Evolutionary conservation across 2,329 filamentous ascomycete species (phyloP), one percentile per base, ranked within the genome.

Genomic region (Trichoderma koningiopsis): DNA sequence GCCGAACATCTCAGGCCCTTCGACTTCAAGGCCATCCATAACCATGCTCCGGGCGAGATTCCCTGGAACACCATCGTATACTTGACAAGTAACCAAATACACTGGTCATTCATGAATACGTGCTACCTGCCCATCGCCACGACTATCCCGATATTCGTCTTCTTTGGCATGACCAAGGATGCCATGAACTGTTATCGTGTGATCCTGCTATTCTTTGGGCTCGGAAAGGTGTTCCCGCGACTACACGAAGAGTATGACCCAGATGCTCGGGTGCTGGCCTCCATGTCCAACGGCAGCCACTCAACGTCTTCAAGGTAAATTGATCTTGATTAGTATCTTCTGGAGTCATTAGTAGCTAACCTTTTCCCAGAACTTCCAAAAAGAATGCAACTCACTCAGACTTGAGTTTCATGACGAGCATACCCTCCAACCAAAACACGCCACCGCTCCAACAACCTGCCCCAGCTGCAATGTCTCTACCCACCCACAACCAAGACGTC

Each of bases 111-210:
- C 60, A 72, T 86, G 72, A 85, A 86, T 72, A 80, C 81, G 69
- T 80, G 79, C 65, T 89, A 85, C 77, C 80, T 88, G 24, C 71
- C 81, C 27, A 83, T 86, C 65, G 61, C 85, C 2, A 82, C 84
- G 2, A 78, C 81, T 5, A 73, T 85, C 1, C 80, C 83, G 58
- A 80, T 88, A 59, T 84, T 88, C 53, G 53, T 82, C 35, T 87
- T 87, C 76, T 89, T 88, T 68, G 87, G 87, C 57, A 82, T 82
- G 69, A 87, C 84, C n/a, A 81, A 80, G 31, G 86, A 88, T 35
- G 84, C 85, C 13, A 77, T 83, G 70, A 85, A 85, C 68, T 79
- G 78, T 64, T 88, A 88, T 75, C 80, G 85, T 24, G 64, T 71
- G 1, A 72, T 75, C 6, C 72, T 83, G 6, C 73, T 86, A 6